A percentile compares a stretch with the other conserved stretches of the same genome.
Evolutionary conservation across 2,329 filamentous ascomycete genomes (phyloP).

Genomic region (Pseudophaeomoniella oleicola): DNA sequence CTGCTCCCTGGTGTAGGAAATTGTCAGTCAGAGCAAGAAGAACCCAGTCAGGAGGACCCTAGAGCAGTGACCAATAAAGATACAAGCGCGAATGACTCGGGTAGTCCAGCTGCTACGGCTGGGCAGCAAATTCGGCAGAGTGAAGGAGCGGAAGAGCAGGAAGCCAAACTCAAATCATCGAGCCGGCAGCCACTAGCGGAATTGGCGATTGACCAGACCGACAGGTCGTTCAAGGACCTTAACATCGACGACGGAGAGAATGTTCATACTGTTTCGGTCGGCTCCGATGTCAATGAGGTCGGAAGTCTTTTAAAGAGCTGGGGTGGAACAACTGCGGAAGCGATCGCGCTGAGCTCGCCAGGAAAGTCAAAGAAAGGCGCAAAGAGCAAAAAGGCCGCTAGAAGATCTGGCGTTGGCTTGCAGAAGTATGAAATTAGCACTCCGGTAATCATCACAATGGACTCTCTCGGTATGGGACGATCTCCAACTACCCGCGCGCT

Average conservation of each 20-base stretch:
- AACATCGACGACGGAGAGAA: conserved; percentile 5
- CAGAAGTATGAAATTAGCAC: conserved; percentile 35
- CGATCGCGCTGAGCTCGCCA: not conserved
- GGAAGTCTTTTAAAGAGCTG: conserved; percentile 10
- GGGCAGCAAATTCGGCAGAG: not conserved
- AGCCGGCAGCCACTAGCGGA: not conserved
- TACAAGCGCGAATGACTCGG: not conserved
- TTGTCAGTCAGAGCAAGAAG: not conserved
- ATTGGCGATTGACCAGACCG: conserved; percentile 2
- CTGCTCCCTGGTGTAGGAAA: conserved; percentile 29
- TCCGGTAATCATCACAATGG: conserved; percentile 69
- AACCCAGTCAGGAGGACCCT: conserved; percentile 1
- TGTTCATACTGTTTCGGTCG: not conserved
- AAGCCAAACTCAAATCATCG: conserved; percentile 4
- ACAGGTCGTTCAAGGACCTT: conserved; percentile 6
- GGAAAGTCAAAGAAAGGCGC: conserved; percentile 15
- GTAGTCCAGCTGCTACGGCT: not conserved
- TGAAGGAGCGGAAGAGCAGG: conserved; percentile 4
- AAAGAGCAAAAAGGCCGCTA: conserved; percentile 17
- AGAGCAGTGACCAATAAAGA: not conserved
- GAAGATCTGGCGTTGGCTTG: conserved; percentile 11
- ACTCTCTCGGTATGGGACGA: conserved; percentile 61
- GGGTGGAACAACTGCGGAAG: conserved; percentile 8
- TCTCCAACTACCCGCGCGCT: conserved; percentile 45
- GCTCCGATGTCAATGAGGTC: conserved; percentile 9